Evolutionary conservation across 2,329 filamentous ascomycete species (phyloP).

Genomic region (Thermochaetoides dissita): DNA sequence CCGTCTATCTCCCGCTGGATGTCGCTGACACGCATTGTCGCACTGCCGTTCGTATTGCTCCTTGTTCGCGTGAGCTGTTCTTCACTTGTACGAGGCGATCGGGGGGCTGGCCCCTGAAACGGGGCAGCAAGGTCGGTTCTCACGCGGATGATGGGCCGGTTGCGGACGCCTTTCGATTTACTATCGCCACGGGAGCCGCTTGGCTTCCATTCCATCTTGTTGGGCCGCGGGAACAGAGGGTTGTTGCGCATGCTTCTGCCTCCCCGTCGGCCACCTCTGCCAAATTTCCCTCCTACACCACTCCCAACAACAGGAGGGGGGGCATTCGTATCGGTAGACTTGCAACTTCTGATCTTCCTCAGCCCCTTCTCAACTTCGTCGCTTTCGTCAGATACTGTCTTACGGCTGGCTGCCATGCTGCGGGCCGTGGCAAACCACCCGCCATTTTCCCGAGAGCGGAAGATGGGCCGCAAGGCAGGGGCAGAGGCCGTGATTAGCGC

Average conservation of each 20-base stretch:
- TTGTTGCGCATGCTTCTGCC: conserved; percentile 16
- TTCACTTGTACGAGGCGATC: conserved; percentile 20
- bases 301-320: not conserved
- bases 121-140: conserved; percentile 14
- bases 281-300: conserved; percentile 5
- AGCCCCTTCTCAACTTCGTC: conserved; percentile 12
- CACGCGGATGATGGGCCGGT: conserved; percentile 13
- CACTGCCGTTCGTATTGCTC: too few species aligned
- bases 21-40: conserved; percentile 22
- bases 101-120: conserved; percentile 6
- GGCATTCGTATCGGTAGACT: conserved; percentile 9
- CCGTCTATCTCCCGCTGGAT: conserved; percentile 20
- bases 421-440: conserved; percentile 19
- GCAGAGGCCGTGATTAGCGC: conserved; percentile 29
- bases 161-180: conserved; percentile 2
- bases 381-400: not conserved
- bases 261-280: conserved; percentile 21
- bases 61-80: conserved; percentile 17
- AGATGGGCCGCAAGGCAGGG: conserved; percentile 25
- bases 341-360: conserved; percentile 4
- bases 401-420: not conserved
- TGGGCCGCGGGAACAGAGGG: not conserved
- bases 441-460: conserved; percentile 17
- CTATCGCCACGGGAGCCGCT: conserved; percentile 6
- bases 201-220: conserved; percentile 4